A percentile compares a stretch with the other conserved stretches of the same genome.
These are phyloP conservation scores for Calonectria montana DNA, from an alignment of 2,329 filamentous ascomycete species.

Conservation along the genomic window DNA sequence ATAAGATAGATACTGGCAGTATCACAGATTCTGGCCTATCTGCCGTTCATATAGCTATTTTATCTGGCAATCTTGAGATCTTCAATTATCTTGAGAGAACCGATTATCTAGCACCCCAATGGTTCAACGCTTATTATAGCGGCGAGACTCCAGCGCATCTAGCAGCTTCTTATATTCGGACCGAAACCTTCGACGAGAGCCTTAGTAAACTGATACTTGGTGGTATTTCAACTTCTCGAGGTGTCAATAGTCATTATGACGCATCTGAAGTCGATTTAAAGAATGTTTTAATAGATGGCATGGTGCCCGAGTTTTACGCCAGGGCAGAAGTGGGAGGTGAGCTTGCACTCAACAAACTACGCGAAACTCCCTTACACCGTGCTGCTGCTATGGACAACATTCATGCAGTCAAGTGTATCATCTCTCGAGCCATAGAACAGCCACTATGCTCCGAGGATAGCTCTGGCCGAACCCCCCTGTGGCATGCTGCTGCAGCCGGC, in stretches of 20 bases:
- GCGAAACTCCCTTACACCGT: neutral
- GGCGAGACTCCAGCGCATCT: neutral
- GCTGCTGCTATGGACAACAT: constrained; percentile 5
- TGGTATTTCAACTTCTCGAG: neutral
- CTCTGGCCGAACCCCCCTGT: neutral
- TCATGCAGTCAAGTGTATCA: neutral
- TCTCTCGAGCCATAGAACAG: neutral
- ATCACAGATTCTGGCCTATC: neutral
- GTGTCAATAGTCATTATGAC: neutral
- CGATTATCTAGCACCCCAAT: neutral
- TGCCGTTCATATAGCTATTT: neutral
- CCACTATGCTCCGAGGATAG: neutral
- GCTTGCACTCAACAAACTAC: neutral
- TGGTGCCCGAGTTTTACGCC: too few relatives aligned
- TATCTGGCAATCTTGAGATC: neutral
- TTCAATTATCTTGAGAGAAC: neutral
- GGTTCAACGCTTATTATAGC: neutral
- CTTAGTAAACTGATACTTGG: neutral
- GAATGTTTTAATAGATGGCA: neutral
- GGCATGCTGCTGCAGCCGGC: neutral
- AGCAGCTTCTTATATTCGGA: neutral
- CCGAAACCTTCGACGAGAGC: neutral
- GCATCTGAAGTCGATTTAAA: neutral
- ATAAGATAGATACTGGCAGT: neutral
- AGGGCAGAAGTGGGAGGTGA: neutral